Base-by-base conservation (phyloP, 495 filamentous ascomycete genomes). In the Pyrenopolyporus hunteri region DNA sequence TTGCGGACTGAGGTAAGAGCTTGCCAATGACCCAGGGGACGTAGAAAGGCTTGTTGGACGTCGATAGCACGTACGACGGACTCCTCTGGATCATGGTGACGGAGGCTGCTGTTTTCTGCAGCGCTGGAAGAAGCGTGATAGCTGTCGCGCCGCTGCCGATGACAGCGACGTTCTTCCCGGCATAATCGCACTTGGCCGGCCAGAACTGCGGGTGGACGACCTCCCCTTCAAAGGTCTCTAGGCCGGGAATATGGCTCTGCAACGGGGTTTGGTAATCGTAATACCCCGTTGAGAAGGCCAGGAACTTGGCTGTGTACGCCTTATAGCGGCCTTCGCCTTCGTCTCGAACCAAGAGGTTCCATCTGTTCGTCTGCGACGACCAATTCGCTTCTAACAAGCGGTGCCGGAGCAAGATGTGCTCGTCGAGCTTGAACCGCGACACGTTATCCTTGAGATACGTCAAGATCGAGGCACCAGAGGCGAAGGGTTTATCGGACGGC, bases 221-320 rank as follows among this genome's bases (percentile, higher is more conserved):
- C 14, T 7, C 14, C 32, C 32, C 32, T 35, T 14, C 11, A 35
- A 35, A 35, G n/a, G 0, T 10, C 14, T 35, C 4, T 10, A 14
- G n/a, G 6, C 32, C 14, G 11, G 0, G 14, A 10, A n/a, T 13
- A 13, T 10, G 2, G 7, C 2, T 14, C n/a, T 0, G 14, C n/a
- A 35, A 14, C n/a, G n/a, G n/a, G n/a, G n/a, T n/a, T n/a, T n/a
- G n/a, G 73, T 90, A 90, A 69, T 86, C 80, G 65, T 86, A 87
- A 71, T 89, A 91, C 14, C 88, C 88, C 0, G 83, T 87, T 57
- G 82, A 81, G 48, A 83, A 71, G 50, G 90, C 73, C 35, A 89
- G 33, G 70, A 86, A 89, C 14, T 78, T 79, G 1, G 82, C 75
- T 29, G 70, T 78, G 56, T 83, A 70, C 6, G 66, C 71, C 36